phyloP scores from a whole-genome alignment of 495 filamentous ascomycete species.

The Friedmanniomyces simplex region DNA sequence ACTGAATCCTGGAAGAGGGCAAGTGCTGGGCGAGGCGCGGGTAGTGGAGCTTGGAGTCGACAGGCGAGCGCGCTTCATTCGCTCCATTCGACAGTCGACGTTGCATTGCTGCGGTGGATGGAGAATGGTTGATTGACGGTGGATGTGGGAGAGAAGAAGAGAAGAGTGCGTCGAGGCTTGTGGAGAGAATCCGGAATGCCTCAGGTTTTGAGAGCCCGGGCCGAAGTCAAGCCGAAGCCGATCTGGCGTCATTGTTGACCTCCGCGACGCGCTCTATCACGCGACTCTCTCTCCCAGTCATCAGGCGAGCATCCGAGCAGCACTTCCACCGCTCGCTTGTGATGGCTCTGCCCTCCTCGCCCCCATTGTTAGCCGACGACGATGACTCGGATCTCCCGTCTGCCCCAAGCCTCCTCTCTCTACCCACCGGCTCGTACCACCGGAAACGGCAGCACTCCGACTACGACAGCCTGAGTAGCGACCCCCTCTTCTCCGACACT shows the following conservation, averaged over 20 bases:
- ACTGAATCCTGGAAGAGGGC: too few species aligned
- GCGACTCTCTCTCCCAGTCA: slow-evolving; percentile 1
- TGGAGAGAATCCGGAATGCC: too few species aligned
- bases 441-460: slow-evolving; percentile 9
- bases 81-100: too few species aligned
- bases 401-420: background rate
- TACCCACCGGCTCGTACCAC: background rate
- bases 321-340: slow-evolving; percentile 3
- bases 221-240: too few species aligned
- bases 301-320: slow-evolving; percentile 13
- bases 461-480: slow-evolving; percentile 16
- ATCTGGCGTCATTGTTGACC: background rate
- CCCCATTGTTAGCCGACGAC: slow-evolving; percentile 9
- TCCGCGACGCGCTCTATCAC: background rate
- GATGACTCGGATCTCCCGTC: background rate
- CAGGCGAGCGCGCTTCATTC: too few species aligned
- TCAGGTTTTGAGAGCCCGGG: too few species aligned
- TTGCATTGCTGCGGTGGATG: too few species aligned
- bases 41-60: too few species aligned
- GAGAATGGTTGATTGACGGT: too few species aligned
- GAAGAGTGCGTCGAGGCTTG: too few species aligned
- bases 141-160: too few species aligned
- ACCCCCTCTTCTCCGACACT: slow-evolving; percentile 21
- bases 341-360: slow-evolving; percentile 16
- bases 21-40: too few species aligned